Conservation (phyloP, 2,329 filamentous ascomycete species). For the Colletotrichum neosansevieriae region DNA sequence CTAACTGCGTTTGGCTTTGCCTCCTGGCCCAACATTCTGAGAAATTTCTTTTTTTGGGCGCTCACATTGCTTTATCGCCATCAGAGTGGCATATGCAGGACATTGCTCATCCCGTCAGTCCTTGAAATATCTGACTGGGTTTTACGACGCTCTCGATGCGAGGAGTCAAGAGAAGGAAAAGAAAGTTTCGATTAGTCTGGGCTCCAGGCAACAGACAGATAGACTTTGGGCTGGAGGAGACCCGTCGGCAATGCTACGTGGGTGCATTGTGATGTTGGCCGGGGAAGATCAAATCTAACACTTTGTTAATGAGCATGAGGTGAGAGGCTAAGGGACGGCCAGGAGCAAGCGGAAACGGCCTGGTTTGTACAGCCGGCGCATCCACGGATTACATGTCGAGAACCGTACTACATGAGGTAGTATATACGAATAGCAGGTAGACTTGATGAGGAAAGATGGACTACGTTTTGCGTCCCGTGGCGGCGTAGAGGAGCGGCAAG, state of each 20-base stretch:
- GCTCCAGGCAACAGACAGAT: slow-evolving; percentile 3
- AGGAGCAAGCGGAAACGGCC: slow-evolving; percentile 28
- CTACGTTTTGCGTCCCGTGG: slow-evolving; percentile 16
- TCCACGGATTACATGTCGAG: slow-evolving; percentile 1
- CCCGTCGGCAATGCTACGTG: slow-evolving; percentile 9
- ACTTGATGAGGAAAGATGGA: background rate
- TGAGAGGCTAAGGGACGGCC: background rate
- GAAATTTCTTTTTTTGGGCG: slow-evolving; percentile 12
- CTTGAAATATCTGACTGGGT: slow-evolving; percentile 5
- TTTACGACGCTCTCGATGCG: slow-evolving; percentile 18
- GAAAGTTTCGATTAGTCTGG: slow-evolving; percentile 11
- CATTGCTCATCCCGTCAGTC: slow-evolving; percentile 14
- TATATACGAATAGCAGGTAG: background rate
- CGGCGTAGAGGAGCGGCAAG: slow-evolving; percentile 7
- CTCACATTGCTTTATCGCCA: slow-evolving; percentile 22
- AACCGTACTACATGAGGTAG: too few species aligned
- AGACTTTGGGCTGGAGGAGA: slow-evolving; percentile 1
- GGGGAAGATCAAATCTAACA: slow-evolving; percentile 15
- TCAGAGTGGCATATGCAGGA: slow-evolving; percentile 21
- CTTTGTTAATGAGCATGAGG: background rate
- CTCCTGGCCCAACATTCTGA: slow-evolving; percentile 6
- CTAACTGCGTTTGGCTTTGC: background rate
- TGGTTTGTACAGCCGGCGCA: background rate
- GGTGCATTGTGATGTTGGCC: background rate
- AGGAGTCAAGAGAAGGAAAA: slow-evolving; percentile 20